phyloP scores from a whole-genome alignment of 192 early-diverging fungal genomes.

The Gigaspora rosea region DNA sequence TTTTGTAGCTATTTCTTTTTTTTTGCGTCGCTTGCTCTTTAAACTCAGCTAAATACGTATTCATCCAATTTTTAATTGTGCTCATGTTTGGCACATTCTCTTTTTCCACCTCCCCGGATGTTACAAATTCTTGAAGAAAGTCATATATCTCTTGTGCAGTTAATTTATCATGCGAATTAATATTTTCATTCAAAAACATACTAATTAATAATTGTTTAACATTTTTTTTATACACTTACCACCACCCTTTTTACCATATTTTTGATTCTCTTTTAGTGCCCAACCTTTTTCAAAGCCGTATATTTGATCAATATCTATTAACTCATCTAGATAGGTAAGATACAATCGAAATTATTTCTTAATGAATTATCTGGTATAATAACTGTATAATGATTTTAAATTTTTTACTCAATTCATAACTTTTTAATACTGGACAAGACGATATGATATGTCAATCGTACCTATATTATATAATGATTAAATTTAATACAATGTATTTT shows the following conservation, averaged over 20 bases:
- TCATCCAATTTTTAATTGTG: background rate
- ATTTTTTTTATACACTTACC: background rate
- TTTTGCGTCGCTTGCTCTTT: background rate
- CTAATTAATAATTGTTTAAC: background rate
- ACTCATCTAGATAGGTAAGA: background rate
- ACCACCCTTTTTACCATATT: background rate
- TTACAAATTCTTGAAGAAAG: background rate
- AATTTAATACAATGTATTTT: no score
- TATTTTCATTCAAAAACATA: background rate
- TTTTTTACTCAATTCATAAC: no score
- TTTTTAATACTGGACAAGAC: no score
- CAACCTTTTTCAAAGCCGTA: no score
- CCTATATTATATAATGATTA: no score
- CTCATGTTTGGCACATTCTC: background rate
- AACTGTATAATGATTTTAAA: no score
- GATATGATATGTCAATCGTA: no score
- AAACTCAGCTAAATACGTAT: background rate
- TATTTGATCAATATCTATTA: background rate
- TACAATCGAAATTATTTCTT: background rate
- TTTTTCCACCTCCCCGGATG: background rate
- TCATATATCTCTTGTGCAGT: conserved; percentile 2
- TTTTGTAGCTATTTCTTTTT: no score
- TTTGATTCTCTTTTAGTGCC: background rate
- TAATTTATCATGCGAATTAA: background rate
- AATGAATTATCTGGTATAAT: background rate